Base-by-base conservation (phyloP, 768 basidiomycete genomes). In the Lactarius vividus region DNA sequence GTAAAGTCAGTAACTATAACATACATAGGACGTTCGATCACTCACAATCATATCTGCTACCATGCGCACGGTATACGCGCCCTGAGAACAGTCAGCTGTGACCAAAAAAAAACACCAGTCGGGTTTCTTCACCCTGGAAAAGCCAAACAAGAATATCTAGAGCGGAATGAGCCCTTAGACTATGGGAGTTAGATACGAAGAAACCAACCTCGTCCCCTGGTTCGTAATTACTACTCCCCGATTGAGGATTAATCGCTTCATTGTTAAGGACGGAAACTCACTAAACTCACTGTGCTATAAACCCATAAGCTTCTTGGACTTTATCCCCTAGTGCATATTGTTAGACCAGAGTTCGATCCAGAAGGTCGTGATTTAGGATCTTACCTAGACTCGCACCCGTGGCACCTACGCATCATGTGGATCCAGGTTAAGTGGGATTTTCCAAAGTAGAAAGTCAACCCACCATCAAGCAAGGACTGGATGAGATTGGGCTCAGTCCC, bases 221-320 rank as follows among this genome's bases (percentile, higher is more conserved):
- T 57, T 76, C 77, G 69, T 85, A 91, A 69, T 91, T 91, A 68
- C 89, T 91, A 67, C 49, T 7, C 63, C 28, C 39, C 39, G 9
- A 11, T 54, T 54, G 26, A 39, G 8, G 29, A 40, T 55, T 28
- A 57, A 40, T 39, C 42, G 35, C 26, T 26, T 52, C 29, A 44
- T 28, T 20, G 18, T 35, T 16, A n/a, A 44, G 26, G 57, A 44
- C 10, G 42, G 55, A 18, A 18, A 77, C 88, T 74, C 71, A 91
- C 88, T 91, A 18, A 18, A 77, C 88, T 74, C 71, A 91, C 88
- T 91, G 88, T 26, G 89, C 84, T 70, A 91, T 87, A 72, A 91
- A 91, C n/a, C 83, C 87, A 75, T 90, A 89, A 39, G 85, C 89
- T 69, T 91, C 88, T 75, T 91, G 86, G 2, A 91, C 87, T 71